phyloP scores from a whole-genome alignment of 805 yeast genomes.

The Kluyveromyces wickerhamii region DNA sequence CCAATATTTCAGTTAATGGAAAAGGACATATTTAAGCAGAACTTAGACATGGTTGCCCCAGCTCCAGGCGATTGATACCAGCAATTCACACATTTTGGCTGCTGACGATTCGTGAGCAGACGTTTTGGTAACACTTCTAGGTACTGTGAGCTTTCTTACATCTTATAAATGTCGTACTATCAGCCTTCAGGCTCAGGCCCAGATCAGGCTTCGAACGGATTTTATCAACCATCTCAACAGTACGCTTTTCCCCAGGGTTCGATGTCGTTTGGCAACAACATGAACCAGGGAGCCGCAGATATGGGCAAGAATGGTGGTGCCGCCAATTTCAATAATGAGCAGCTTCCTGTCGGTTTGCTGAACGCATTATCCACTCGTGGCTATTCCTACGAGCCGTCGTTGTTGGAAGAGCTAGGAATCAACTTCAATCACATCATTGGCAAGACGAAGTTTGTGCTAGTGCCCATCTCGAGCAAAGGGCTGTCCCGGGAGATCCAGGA shows the following conservation, averaged over 20 bases:
- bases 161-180: constrained; percentile 7
- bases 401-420: constrained; percentile 87
- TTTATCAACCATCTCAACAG: constrained; percentile 24
- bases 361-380: constrained; percentile 94
- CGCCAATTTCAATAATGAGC: constrained; percentile 26
- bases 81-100: no score
- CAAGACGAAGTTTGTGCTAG: constrained; percentile 80
- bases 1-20: no score
- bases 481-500: constrained; percentile 69
- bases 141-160: not conserved
- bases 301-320: constrained; percentile 9
- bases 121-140: no score
- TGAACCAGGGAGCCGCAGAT: not conserved
- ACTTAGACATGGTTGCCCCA: no score
- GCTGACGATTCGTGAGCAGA: no score
- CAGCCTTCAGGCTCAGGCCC: constrained; percentile 1
- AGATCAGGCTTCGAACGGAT: constrained; percentile 8
- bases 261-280: constrained; percentile 26
- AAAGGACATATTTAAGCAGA: no score
- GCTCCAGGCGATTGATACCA: no score
- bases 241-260: constrained; percentile 30
- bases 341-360: constrained; percentile 63
- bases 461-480: constrained; percentile 46
- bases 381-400: constrained; percentile 90
- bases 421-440: constrained; percentile 80